These are phyloP conservation scores for Herpetospermum pedunculosum DNA, from an alignment of 306 rosid genomes.

Conservation along the genomic window DNA sequence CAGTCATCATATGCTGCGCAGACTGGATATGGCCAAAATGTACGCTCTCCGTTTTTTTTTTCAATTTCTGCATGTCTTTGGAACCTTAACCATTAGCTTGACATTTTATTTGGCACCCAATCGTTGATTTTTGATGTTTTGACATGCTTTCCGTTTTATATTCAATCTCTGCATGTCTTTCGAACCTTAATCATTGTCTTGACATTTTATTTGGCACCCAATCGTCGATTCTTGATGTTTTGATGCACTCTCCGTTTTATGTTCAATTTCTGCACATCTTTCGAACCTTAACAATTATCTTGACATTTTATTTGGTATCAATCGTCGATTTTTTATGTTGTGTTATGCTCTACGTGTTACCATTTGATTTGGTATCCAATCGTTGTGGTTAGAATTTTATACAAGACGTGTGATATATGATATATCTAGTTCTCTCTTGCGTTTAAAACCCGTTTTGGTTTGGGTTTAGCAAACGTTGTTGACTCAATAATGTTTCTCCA, in stretches of 20 bases:
- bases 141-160: neutral
- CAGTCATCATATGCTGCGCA: conserved; percentile 78
- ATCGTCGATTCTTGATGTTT: neutral
- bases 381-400: neutral
- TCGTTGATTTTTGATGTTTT: neutral
- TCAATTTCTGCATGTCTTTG: neutral
- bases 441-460: neutral
- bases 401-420: neutral
- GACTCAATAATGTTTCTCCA: neutral
- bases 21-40: conserved; percentile 73
- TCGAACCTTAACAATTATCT: neutral
- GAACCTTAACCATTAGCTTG: neutral
- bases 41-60: conserved; percentile 8
- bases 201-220: neutral
- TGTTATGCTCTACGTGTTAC: neutral
- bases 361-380: neutral
- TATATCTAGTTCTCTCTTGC: neutral
- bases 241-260: neutral
- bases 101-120: neutral
- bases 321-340: neutral
- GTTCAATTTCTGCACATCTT: neutral
- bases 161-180: neutral
- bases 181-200: neutral
- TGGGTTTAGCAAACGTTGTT: neutral
- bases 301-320: neutral